Conservation (phyloP, 2,329 filamentous ascomycete species). For the Penicillium sp. region DNA sequence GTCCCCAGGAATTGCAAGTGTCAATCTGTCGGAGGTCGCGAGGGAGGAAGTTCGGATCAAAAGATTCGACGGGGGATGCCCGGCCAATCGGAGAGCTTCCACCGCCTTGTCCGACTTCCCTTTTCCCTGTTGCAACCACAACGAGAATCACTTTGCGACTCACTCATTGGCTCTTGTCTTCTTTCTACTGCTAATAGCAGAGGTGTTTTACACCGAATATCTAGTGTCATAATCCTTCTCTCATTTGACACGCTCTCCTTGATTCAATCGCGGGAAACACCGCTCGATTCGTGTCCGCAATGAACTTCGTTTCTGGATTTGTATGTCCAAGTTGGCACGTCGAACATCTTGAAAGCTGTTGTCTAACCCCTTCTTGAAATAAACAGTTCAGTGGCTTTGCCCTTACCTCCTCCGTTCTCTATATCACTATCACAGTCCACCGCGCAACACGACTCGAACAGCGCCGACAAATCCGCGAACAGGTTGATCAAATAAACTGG, state of each 20-base stretch:
- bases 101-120: slow-evolving; percentile 31
- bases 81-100: slow-evolving; percentile 45
- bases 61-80: slow-evolving; percentile 41
- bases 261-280: neutral
- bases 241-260: neutral
- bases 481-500: slow-evolving; percentile 50
- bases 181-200: neutral
- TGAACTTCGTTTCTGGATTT: slow-evolving; percentile 78
- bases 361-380: slow-evolving; percentile 13
- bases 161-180: neutral
- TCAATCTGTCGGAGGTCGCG: slow-evolving; percentile 6
- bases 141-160: neutral
- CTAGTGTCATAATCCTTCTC: neutral
- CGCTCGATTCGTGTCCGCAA: slow-evolving; percentile 43
- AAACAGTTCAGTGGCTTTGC: slow-evolving; percentile 74
- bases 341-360: neutral
- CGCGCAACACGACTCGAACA: slow-evolving; percentile 67
- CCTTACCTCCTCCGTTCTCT: slow-evolving; percentile 74
- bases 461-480: slow-evolving; percentile 51
- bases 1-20: slow-evolving; percentile 1
- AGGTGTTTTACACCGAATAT: too few species aligned
- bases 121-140: slow-evolving; percentile 18
- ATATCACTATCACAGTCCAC: slow-evolving; percentile 73
- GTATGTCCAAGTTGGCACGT: slow-evolving; percentile 57
- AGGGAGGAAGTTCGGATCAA: slow-evolving; percentile 25